Conservation (phyloP, 2,329 filamentous ascomycete species). For the Colletotrichum graminicola region DNA sequence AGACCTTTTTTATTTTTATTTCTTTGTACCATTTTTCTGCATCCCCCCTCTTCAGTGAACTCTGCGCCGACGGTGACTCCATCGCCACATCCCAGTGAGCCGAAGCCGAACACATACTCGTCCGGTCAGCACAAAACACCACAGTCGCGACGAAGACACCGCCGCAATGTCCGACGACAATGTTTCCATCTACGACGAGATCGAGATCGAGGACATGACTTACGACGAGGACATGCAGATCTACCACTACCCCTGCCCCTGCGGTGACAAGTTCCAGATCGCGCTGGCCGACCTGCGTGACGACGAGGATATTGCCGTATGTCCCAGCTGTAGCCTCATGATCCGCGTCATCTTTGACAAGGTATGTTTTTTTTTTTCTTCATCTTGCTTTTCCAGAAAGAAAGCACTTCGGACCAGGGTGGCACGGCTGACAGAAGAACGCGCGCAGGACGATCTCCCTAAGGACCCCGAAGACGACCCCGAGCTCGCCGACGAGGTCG, state of each 20-base stretch:
- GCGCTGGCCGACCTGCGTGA: conserved; percentile 86
- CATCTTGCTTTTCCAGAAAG: no score
- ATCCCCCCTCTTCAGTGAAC: neutral
- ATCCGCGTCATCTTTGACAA: conserved; percentile 93
- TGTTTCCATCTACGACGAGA: conserved; percentile 91
- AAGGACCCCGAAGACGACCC: conserved; percentile 51
- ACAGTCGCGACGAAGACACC: neutral
- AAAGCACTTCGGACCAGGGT: neutral
- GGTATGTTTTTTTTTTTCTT: conserved; percentile 58
- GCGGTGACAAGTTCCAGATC: conserved; percentile 96
- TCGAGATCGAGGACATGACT: conserved; percentile 99
- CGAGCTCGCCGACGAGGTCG: conserved; percentile 49
- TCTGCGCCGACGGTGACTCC: conserved; percentile 24
- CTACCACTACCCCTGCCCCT: conserved; percentile 97
- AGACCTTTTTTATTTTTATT: conserved; percentile 2
- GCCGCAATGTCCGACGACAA: conserved; percentile 72
- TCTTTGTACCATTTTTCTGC: neutral
- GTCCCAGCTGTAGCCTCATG: conserved; percentile 97
- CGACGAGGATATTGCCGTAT: conserved; percentile 94
- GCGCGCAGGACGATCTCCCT: conserved; percentile 58
- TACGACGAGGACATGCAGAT: conserved; percentile 85
- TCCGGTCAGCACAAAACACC: neutral
- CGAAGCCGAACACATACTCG: neutral
- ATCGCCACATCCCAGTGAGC: conserved; percentile 11
- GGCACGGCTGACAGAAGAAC: neutral